A percentile compares a stretch with the other conserved stretches of the same genome.
phyloP scores from a whole-genome alignment of 495 filamentous ascomycete genomes.

The Aspergillus incahuasiensis region DNA sequence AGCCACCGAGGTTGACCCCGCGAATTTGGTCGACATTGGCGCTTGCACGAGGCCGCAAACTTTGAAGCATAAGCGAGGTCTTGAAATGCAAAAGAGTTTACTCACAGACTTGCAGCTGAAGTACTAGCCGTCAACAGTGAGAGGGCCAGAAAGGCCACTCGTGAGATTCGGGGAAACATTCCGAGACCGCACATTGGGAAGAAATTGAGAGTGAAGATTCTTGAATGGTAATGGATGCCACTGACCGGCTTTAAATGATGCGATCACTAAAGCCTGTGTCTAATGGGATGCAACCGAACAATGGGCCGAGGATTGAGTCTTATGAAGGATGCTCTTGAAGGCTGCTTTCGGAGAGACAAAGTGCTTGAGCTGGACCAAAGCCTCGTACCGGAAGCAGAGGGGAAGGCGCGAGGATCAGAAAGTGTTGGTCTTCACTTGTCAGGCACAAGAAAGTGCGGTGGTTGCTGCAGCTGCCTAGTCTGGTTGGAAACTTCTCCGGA shows the following conservation, averaged over 20 bases:
- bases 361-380: not conserved
- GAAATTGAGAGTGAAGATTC: slow-evolving; percentile 27
- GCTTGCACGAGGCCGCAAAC: slow-evolving; percentile 30
- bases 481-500: not conserved
- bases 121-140: slow-evolving; percentile 30
- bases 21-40: slow-evolving; percentile 41
- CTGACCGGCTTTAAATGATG: slow-evolving; percentile 39
- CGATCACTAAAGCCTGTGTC: not conserved
- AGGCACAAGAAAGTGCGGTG: not conserved
- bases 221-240: slow-evolving; percentile 29
- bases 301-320: not conserved
- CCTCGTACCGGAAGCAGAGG: slow-evolving; percentile 4
- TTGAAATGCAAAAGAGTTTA: not conserved
- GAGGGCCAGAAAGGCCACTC: slow-evolving; percentile 34
- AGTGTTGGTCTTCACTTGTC: not conserved
- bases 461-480: not conserved
- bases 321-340: not conserved
- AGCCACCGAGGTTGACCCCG: slow-evolving; percentile 56
- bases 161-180: slow-evolving; percentile 34
- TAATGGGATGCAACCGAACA: slow-evolving; percentile 8
- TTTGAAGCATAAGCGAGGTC: slow-evolving; percentile 17
- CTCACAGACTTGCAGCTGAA: slow-evolving; percentile 35
- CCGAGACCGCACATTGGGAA: slow-evolving; percentile 20
- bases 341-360: slow-evolving; percentile 15
- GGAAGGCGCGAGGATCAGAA: not conserved